Base-by-base conservation (phyloP, 257 asterid genomes). In the Pogostemon cablin region DNA sequence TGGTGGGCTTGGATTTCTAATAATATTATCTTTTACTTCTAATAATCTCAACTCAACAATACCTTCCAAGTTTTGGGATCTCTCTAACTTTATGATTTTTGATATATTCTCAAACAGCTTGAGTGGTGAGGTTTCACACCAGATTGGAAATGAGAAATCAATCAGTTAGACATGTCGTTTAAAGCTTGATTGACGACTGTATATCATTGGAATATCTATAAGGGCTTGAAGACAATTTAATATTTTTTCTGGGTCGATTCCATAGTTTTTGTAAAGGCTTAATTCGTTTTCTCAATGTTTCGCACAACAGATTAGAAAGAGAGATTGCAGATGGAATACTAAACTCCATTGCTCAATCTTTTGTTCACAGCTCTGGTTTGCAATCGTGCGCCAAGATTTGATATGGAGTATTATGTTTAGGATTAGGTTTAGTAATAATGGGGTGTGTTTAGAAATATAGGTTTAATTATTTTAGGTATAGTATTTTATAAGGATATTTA, bases 221-320 rank as follows among this genome's bases (percentile, higher is more conserved):
- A 15, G 17, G 72, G 50, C 20, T 39, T 67, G 20, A 52, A 0
- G 2, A 8, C 1, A 20, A 67, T 52, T 32, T 67, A 67, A 67
- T 17, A 0, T 39, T 38, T 40, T 67, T 7, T 67, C 62, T 50
- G 72, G 72, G 38, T 1, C 5, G 40, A 67, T 67, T 3, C 72
- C 72, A 15, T 2, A 3, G 4, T 8, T 40, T 7, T 67, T 67
- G 2, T 17, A 50, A 15, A 40, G 39, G 2, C 62, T 15, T 15
- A 15, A 15, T 67, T 3, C 1, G 9, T 4, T 8, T 11, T 12
- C 50, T 67, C 5, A 38, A 67, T 52, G 62, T 67, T 49, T 67
- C 72, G 6, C 12, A 39, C 50, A 67, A 67, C 50, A 40, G 5
- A 52, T 4, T 67, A 62, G 72, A 67, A 52, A 52, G 72, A 6